phyloP scores from a whole-genome alignment of 306 rosid species.

The Begonia masoniana region DNA sequence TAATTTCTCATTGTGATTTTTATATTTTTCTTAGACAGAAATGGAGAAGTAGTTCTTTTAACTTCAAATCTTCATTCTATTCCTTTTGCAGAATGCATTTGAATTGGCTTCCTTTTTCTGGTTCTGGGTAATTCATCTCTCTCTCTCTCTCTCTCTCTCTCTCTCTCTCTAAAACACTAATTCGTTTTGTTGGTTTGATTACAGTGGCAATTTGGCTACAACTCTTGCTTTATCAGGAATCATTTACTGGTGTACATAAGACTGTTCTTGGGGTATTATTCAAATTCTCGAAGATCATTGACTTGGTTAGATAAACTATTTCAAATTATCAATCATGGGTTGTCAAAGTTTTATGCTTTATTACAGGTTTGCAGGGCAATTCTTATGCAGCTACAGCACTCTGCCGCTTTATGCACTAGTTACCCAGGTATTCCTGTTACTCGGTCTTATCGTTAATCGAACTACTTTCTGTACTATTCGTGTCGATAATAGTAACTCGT shows the following conservation, averaged over 20 bases:
- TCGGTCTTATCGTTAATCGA: too few species aligned
- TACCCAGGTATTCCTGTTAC: constrained; percentile 52
- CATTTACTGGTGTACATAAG: constrained; percentile 70
- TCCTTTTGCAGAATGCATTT: constrained; percentile 77
- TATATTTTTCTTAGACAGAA: not conserved
- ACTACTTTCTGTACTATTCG: too few species aligned
- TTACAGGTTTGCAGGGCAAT: constrained; percentile 80
- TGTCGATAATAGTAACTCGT: too few species aligned
- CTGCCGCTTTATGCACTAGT: constrained; percentile 95
- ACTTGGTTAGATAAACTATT: too few species aligned
- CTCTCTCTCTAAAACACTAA: not conserved
- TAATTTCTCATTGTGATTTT: constrained; percentile 1
- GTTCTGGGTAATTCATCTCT: constrained; percentile 72
- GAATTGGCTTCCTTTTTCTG: constrained; percentile 97
- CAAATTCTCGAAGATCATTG: not conserved
- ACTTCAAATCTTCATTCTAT: too few species aligned
- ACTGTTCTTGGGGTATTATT: constrained; percentile 81
- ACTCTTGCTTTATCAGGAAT: constrained; percentile 78
- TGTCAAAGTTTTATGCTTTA: constrained; percentile 1
- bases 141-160: not conserved
- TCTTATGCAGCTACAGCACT: constrained; percentile 96
- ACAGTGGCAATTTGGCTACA: constrained; percentile 99
- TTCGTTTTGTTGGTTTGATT: constrained; percentile 17
- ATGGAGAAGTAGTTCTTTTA: not conserved
- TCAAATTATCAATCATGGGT: too few species aligned